Base-by-base conservation (phyloP, 2,329 filamentous ascomycete genomes). In the Cladosporium velox region DNA sequence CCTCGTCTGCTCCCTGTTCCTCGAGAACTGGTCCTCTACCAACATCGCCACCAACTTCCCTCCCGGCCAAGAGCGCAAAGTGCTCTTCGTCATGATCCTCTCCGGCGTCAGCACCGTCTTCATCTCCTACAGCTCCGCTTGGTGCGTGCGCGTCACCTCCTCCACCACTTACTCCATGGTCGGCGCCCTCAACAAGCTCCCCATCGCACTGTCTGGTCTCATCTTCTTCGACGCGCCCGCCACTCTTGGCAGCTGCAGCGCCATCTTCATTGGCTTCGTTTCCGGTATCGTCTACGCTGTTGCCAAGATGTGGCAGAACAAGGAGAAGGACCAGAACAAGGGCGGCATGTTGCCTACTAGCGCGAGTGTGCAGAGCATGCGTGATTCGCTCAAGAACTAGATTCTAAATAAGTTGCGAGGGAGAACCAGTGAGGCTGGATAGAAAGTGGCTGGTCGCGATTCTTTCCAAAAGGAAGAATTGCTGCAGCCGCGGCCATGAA, bases 91-190 rank as follows among this genome's bases (percentile, higher is more conserved):
- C 59, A 97, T 98, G 91, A 82, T 98, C 75, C 91, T 98, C 80
- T 97, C 95, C 5, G 95, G 95, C 67, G 85, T 97, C 64, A 93
- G 89, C 41, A 91, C 93, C 60, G 93, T 98, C 75, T 97, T 97
- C 82, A 99, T 99, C 79, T 98, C 94, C n/a, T 99, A 99, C 86
- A 96, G 93, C 76, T 97, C 94, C 18, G 95, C 95, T 44, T 99
- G 95, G 95, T 98, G 95, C 77, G 96, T 99, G 70, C 93, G 95
- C 71, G 91, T 97, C 70, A 98, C 95, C 8, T 96, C 93, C 0
- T 97, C 93, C 21, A 99, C 95, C 10, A 99, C 95, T 2, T 99
- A 98, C 84, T 96, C 92, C 34, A 98, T 99, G 94, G 95, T 98
- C 65, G 95, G 95, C 69, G 92, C 94, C 21, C 85, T 99, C 75